Conservation (phyloP, 129 eudicot species). For the Ambrosia trifida region DNA sequence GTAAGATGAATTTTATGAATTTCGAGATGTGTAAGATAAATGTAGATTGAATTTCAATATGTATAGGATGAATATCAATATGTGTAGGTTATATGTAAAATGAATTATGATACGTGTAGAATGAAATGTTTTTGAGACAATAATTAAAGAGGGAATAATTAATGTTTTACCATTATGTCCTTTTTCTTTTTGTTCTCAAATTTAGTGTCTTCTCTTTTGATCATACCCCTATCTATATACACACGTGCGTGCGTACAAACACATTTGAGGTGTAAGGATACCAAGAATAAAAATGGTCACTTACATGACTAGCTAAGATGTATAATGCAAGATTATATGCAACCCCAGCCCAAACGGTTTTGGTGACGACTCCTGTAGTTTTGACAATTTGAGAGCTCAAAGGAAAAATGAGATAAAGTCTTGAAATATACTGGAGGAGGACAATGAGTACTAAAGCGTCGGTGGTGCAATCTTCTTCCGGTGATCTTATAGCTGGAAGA, state of each 20-base stretch:
- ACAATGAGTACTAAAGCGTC: conserved; percentile 70
- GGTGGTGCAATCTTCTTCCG: conserved; percentile 62
- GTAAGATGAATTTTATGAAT: too few species aligned
- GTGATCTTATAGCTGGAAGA: conserved; percentile 65
- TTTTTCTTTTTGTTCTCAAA: too few species aligned
- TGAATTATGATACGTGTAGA: too few species aligned
- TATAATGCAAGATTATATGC: conserved; percentile 81
- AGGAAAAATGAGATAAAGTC: conserved; percentile 78
- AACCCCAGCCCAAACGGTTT: conserved; percentile 96
- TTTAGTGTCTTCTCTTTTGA: too few species aligned
- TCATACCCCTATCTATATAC: too few species aligned
- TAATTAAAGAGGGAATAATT: too few species aligned
- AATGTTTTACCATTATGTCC: too few species aligned
- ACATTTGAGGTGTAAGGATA: neutral
- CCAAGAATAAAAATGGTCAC: conserved; percentile 19
- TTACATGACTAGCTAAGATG: conserved; percentile 91
- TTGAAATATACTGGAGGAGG: conserved; percentile 69
- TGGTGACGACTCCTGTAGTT: conserved; percentile 80
- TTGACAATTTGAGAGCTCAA: conserved; percentile 71
- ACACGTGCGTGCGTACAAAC: neutral
- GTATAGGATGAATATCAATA: too few species aligned
- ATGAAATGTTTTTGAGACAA: too few species aligned
- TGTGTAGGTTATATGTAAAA: too few species aligned
- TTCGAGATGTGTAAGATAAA: too few species aligned
- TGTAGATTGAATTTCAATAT: too few species aligned